A percentile compares a stretch with the other conserved stretches of the same genome.
phyloP scores from a whole-genome alignment of 192 early-diverging fungal genomes.

The Mortierella claussenii region DNA sequence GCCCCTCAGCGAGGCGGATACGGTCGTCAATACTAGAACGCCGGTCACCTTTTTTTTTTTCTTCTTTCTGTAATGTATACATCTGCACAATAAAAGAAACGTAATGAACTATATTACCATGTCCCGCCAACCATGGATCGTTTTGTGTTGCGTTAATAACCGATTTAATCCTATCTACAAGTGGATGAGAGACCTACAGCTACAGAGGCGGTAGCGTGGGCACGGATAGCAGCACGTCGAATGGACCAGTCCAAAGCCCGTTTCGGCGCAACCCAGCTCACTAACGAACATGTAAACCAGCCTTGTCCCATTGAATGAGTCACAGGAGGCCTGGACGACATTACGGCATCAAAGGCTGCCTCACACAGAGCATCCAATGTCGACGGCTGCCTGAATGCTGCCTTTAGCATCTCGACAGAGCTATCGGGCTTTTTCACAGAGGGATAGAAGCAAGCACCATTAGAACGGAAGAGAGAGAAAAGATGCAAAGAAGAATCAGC shows the following conservation, averaged over 20 bases:
- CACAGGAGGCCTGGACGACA: not conserved
- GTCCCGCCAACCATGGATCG: too few species aligned
- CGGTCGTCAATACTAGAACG: constrained; percentile 21
- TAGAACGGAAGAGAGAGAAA: too few species aligned
- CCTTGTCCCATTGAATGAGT: not conserved
- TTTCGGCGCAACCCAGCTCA: constrained; percentile 6
- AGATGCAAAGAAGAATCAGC: too few species aligned
- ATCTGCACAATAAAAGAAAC: not conserved
- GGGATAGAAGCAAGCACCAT: too few species aligned
- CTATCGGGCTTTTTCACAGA: too few species aligned
- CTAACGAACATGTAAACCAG: constrained; percentile 4
- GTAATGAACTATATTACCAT: too few species aligned
- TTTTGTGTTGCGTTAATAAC: too few species aligned
- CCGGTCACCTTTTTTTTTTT: not conserved
- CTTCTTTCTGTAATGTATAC: not conserved
- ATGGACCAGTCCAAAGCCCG: constrained; percentile 5
- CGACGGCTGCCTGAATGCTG: not conserved
- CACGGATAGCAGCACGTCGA: not conserved
- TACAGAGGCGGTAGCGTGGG: not conserved
- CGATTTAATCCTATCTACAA: not conserved
- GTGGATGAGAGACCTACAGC: not conserved
- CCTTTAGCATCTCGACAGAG: constrained; percentile 6
- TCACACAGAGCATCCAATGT: constrained; percentile 5
- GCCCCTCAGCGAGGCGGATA: constrained; percentile 2
- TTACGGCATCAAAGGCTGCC: not conserved